These are phyloP conservation scores for Cetraspora pellucida DNA, from an alignment of 192 early-diverging fungal genomes.

Conservation along the genomic window DNA sequence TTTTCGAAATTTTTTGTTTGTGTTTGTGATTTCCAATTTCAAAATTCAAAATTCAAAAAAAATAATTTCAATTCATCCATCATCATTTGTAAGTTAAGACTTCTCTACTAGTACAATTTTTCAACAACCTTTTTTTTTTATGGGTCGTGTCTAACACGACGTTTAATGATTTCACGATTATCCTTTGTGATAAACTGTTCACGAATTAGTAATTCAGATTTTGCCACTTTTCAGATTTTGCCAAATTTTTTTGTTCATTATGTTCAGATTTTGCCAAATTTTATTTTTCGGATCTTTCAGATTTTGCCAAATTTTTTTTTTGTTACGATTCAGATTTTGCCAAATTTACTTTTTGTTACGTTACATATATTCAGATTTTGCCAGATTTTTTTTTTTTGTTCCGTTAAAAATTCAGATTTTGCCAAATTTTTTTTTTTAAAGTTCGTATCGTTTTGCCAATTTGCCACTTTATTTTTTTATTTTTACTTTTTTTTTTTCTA, in stretches of 20 bases:
- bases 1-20: slow-evolving; percentile 30
- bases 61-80: slow-evolving; percentile 22
- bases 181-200: neutral
- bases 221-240: slow-evolving; percentile 5
- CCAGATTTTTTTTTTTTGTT: slow-evolving; percentile 9
- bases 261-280: slow-evolving; percentile 23
- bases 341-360: neutral
- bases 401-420: slow-evolving; percentile 15
- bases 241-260: neutral
- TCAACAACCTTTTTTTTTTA: slow-evolving; percentile 14
- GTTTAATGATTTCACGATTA: slow-evolving; percentile 20
- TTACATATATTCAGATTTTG: slow-evolving; percentile 18
- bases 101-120: slow-evolving; percentile 18
- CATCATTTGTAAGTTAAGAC: slow-evolving; percentile 17
- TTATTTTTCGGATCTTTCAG: neutral
- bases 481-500: neutral
- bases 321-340: slow-evolving; percentile 9
- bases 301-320: slow-evolving; percentile 23
- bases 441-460: neutral
- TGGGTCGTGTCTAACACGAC: neutral
- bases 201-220: neutral
- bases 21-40: slow-evolving; percentile 28
- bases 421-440: neutral
- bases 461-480: slow-evolving; percentile 5
- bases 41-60: neutral